Percentiles rank a stretch among this genome's conserved stretches.
These are phyloP conservation scores for Trametes versicolor DNA, from an alignment of 1,284 basidiomycete genomes.

Conservation along the genomic window DNA sequence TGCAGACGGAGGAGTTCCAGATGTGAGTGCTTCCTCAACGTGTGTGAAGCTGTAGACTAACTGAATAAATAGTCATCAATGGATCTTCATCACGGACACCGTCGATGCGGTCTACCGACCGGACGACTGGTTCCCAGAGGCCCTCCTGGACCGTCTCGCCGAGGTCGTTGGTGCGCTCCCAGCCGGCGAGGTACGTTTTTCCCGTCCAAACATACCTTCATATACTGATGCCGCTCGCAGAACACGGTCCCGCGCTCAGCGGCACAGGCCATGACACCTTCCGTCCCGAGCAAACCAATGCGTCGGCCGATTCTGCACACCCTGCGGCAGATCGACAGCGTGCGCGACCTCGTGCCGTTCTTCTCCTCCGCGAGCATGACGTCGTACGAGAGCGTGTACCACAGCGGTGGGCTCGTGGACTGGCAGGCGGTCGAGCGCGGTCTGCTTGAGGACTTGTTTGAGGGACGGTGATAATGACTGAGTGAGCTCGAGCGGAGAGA, in stretches of 20 bases:
- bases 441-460: slow-evolving; percentile 89
- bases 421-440: slow-evolving; percentile 88
- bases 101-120: slow-evolving; percentile 94
- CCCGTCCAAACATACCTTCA: too few species aligned
- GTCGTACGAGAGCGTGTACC: slow-evolving; percentile 91
- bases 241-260: slow-evolving; percentile 26
- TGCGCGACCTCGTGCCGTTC: slow-evolving; percentile 86
- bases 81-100: slow-evolving; percentile 99
- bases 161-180: slow-evolving; percentile 80
- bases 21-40: slow-evolving; percentile 65
- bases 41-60: slow-evolving; percentile 4
- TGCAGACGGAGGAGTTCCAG: slow-evolving; percentile 98
- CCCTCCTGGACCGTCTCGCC: slow-evolving; percentile 92
- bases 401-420: slow-evolving; percentile 80
- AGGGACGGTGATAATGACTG: slow-evolving; percentile 59
- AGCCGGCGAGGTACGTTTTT: slow-evolving; percentile 46
- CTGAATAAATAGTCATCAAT: slow-evolving; percentile 81
- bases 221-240: slow-evolving; percentile 14
- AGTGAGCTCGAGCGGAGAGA: background rate
- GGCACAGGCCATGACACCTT: slow-evolving; percentile 35
- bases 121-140: slow-evolving; percentile 84
- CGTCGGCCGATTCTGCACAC: slow-evolving; percentile 79
- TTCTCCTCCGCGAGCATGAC: slow-evolving; percentile 89
- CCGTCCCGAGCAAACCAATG: slow-evolving; percentile 50
- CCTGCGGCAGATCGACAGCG: slow-evolving; percentile 79